These are phyloP conservation scores for Wickerhamomyces chaumierensis DNA, from an alignment of 805 yeast genomes.

Conservation along the genomic window DNA sequence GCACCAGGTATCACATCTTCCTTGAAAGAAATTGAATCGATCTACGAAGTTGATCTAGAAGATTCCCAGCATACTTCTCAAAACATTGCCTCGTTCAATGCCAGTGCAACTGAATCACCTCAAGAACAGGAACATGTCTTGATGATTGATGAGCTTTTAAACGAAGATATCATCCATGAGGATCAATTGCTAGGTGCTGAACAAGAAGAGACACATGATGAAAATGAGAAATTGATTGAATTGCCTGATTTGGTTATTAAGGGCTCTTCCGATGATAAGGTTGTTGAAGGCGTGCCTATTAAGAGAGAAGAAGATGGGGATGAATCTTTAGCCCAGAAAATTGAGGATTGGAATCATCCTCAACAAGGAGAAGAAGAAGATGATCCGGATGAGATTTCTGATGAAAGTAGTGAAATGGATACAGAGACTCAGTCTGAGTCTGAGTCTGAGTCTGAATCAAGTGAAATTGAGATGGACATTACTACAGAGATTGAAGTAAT, in stretches of 20 bases:
- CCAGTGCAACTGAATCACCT: no score
- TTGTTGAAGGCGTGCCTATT: neutral
- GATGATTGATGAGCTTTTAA: neutral
- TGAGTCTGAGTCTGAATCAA: neutral
- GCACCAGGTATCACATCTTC: no score
- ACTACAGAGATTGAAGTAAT: no score
- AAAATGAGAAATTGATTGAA: neutral
- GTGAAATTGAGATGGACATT: no score
- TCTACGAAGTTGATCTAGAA: no score
- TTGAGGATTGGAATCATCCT: neutral
- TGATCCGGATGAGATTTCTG: neutral
- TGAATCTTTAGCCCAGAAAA: neutral
- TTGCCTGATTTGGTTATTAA: neutral
- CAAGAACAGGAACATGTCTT: no score
- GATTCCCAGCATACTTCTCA: no score
- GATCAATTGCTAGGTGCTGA: neutral
- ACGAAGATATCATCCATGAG: neutral
- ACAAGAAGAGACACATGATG: neutral
- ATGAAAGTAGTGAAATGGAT: slow-evolving; percentile 2
- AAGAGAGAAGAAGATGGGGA: neutral
- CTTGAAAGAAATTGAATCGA: no score
- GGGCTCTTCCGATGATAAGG: no score
- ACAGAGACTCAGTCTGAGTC: slow-evolving; percentile 4
- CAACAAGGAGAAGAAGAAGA: neutral
- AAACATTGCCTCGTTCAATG: no score